A percentile compares a stretch with the other conserved stretches of the same genome.
These are phyloP conservation scores for Sphagnum magellanicum DNA, from an alignment of 228 moss, liverwort and hornwort genomes.

Conservation along the genomic window DNA sequence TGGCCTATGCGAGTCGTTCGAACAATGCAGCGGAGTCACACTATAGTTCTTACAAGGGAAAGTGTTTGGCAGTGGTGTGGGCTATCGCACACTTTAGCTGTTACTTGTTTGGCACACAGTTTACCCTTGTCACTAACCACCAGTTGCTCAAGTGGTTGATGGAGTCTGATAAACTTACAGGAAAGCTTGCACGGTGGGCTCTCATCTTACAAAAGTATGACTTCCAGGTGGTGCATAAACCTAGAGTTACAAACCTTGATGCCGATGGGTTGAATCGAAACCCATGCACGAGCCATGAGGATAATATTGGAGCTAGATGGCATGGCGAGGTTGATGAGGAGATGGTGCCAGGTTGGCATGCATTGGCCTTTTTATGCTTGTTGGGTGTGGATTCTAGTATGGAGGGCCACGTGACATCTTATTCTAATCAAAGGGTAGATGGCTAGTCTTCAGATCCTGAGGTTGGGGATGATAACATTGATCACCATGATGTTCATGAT, in stretches of 20 bases:
- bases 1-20: neutral
- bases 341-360: neutral
- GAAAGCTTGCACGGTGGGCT: constrained; percentile 3
- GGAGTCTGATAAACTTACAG: neutral
- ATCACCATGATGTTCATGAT: too few species aligned
- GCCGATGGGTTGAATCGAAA: neutral
- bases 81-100: neutral
- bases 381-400: too few species aligned
- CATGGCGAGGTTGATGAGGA: neutral
- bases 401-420: too few species aligned
- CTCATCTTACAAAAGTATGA: neutral
- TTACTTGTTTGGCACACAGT: neutral
- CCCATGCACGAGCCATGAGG: neutral
- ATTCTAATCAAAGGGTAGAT: too few species aligned
- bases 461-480: too few species aligned
- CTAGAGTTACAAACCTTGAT: neutral
- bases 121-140: neutral
- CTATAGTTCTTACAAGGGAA: neutral
- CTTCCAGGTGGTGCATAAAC: neutral
- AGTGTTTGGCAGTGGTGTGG: neutral
- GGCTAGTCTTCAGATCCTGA: too few species aligned
- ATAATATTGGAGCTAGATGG: neutral
- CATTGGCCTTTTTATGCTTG: neutral
- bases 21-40: neutral
- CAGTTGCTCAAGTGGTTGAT: neutral